Evolutionary conservation across 148 eudicot genomes (phyloP).

Genomic region (Rhododendron griersonianum): DNA sequence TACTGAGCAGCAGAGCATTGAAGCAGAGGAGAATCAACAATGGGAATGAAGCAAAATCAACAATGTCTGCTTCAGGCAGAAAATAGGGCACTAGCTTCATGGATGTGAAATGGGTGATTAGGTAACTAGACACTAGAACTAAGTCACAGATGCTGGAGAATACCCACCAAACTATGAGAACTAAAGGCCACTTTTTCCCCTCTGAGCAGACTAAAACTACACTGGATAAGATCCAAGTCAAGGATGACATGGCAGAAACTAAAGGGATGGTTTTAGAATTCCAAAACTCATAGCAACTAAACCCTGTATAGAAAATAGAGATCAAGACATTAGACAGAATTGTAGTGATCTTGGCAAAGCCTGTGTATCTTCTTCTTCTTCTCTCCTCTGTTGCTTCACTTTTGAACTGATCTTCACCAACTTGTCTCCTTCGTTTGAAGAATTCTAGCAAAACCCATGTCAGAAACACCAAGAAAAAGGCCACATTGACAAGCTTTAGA

Average conservation of each 20-base stretch:
- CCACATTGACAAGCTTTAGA: conserved; percentile 43
- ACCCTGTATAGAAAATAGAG: conserved; percentile 35
- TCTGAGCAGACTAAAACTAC: conserved; percentile 33
- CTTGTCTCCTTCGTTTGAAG: conserved; percentile 25
- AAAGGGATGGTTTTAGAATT: conserved; percentile 15
- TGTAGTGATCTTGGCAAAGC: conserved; percentile 31
- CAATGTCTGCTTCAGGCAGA: conserved; percentile 34
- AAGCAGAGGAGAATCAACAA: conserved; percentile 54
- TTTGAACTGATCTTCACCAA: conserved; percentile 6
- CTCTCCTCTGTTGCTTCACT: background rate
- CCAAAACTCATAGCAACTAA: conserved; percentile 45
- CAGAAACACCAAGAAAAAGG: conserved; percentile 43
- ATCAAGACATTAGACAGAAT: conserved; percentile 34
- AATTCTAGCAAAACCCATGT: conserved; percentile 53
- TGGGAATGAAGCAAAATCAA: conserved; percentile 53
- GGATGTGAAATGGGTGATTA: conserved; percentile 28
- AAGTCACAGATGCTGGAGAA: conserved; percentile 32
- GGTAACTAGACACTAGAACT: conserved; percentile 22
- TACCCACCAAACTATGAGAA: conserved; percentile 67
- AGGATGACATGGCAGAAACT: conserved; percentile 28
- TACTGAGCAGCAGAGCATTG: conserved; percentile 22
- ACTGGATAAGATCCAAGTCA: conserved; percentile 60
- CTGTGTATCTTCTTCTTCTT: conserved; percentile 3
- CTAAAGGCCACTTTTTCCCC: conserved; percentile 43
- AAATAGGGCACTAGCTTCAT: conserved; percentile 24